Evolutionary conservation across 2,329 filamentous ascomycete genomes (phyloP).

Genomic region (Penicillium sp.): DNA sequence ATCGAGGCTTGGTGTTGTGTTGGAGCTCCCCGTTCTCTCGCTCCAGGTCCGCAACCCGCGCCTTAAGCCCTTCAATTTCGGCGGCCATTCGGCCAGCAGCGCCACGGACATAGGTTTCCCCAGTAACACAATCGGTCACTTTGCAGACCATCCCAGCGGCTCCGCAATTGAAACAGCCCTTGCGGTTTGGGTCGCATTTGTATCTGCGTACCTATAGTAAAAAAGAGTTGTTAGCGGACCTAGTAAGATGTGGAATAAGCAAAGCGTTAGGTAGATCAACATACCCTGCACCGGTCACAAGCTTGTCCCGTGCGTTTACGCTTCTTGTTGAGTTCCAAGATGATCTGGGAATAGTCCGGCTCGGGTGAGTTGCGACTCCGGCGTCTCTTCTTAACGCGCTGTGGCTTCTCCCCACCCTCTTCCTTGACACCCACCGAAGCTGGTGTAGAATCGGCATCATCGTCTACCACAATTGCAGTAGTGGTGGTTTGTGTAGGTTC

Average conservation of each 20-base stretch:
- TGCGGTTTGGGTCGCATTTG: neutral
- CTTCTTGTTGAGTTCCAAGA: neutral
- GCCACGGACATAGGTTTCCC: slow-evolving; percentile 8
- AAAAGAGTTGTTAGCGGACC: neutral
- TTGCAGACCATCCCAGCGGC: slow-evolving; percentile 1
- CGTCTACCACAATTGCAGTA: neutral
- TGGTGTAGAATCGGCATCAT: neutral
- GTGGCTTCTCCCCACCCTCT: neutral
- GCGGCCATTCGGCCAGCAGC: slow-evolving; percentile 5
- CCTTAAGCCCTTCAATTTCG: neutral
- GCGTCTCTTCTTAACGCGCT: slow-evolving; percentile 3
- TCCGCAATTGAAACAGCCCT: neutral
- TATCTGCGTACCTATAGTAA: neutral
- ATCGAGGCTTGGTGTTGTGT: neutral
- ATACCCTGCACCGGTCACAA: slow-evolving; percentile 27
- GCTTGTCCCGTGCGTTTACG: slow-evolving; percentile 17
- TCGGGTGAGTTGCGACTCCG: slow-evolving; percentile 9
- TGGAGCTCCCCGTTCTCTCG: slow-evolving; percentile 29
- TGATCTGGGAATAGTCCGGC: slow-evolving; percentile 14
- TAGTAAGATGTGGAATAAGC: neutral
- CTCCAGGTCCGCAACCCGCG: slow-evolving; percentile 17
- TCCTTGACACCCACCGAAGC: neutral
- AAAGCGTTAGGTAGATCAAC: neutral
- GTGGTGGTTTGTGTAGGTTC: neutral
- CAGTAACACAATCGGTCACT: slow-evolving; percentile 12